Conservation (phyloP, 345 rosid species). For the Kandelia obovata region DNA sequence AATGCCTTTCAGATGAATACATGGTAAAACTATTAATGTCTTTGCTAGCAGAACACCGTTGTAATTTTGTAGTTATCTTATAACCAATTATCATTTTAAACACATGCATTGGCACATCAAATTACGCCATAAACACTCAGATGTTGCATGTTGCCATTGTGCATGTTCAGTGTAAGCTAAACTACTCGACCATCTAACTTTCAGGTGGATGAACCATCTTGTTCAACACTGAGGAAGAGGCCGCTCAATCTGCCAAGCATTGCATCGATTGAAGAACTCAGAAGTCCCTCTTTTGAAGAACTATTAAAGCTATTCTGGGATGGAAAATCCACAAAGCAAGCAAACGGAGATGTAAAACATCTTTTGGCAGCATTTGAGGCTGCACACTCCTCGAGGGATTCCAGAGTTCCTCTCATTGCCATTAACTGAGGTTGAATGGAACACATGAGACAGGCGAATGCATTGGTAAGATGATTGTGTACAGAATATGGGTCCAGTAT, state of each 20-base stretch:
- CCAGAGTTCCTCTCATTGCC: slow-evolving; percentile 85
- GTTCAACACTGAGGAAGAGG: slow-evolving; percentile 89
- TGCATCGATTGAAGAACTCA: slow-evolving; percentile 77
- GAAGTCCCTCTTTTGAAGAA: slow-evolving; percentile 85
- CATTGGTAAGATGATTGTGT: too few species aligned
- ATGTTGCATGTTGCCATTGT: too few species aligned
- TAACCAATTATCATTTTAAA: not conserved
- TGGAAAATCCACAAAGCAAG: slow-evolving; percentile 50
- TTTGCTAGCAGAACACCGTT: not conserved
- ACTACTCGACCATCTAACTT: not conserved
- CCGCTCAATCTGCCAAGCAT: slow-evolving; percentile 64
- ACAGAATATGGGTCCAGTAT: too few species aligned
- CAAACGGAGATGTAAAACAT: slow-evolving; percentile 74
- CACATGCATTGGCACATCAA: too few species aligned
- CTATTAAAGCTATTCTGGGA: slow-evolving; percentile 71
- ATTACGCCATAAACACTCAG: too few species aligned
- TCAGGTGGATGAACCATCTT: slow-evolving; percentile 89
- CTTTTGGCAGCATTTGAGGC: slow-evolving; percentile 46
- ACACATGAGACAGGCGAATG: too few species aligned
- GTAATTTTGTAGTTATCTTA: too few species aligned
- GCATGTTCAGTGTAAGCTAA: too few species aligned
- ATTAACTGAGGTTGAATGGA: slow-evolving; percentile 48
- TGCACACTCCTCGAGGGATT: slow-evolving; percentile 65
- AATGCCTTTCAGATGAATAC: slow-evolving; percentile 85
- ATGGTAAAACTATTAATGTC: slow-evolving; percentile 39